These are phyloP conservation scores for Colletotrichum cuscutae DNA, from an alignment of 2,329 filamentous ascomycete genomes.

Conservation along the genomic window DNA sequence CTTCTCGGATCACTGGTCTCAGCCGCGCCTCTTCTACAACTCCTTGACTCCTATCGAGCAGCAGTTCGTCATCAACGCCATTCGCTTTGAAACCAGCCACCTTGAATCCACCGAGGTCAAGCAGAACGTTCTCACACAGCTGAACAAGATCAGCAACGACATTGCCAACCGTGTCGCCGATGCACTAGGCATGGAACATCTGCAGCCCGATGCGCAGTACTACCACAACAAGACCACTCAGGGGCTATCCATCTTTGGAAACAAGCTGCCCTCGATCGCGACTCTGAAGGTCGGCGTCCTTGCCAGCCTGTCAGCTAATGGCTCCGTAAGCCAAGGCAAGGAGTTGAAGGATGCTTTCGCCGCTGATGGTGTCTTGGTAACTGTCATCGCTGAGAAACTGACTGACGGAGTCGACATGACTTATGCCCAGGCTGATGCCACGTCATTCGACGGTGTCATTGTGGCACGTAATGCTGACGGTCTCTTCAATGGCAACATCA, in stretches of 20 bases:
- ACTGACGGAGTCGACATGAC: constrained; percentile 66
- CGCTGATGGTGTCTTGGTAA: constrained; percentile 62
- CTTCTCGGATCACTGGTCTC: constrained; percentile 78
- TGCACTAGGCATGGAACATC: constrained; percentile 68
- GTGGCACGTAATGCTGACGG: constrained; percentile 63
- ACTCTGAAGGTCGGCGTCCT: constrained; percentile 74
- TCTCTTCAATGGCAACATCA: constrained; percentile 57
- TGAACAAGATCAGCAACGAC: constrained; percentile 76
- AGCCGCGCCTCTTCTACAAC: constrained; percentile 80
- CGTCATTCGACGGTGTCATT: constrained; percentile 71
- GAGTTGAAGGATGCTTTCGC: constrained; percentile 61
- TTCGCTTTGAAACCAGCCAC: constrained; percentile 76
- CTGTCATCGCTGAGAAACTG: constrained; percentile 70
- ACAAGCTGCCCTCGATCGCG: constrained; percentile 68
- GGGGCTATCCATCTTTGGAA: constrained; percentile 68
- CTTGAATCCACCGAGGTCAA: constrained; percentile 67
- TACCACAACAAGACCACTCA: constrained; percentile 76
- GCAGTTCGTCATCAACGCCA: constrained; percentile 78
- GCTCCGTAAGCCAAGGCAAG: constrained; percentile 59
- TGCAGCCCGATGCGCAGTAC: constrained; percentile 68
- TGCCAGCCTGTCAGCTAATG: constrained; percentile 52
- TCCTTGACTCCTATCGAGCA: constrained; percentile 73
- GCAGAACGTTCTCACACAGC: constrained; percentile 73
- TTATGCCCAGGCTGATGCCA: constrained; percentile 73
- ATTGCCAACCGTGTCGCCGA: constrained; percentile 72